Base-by-base conservation (phyloP, 1,284 basidiomycete genomes). In the Exobasidium rhododendri region DNA sequence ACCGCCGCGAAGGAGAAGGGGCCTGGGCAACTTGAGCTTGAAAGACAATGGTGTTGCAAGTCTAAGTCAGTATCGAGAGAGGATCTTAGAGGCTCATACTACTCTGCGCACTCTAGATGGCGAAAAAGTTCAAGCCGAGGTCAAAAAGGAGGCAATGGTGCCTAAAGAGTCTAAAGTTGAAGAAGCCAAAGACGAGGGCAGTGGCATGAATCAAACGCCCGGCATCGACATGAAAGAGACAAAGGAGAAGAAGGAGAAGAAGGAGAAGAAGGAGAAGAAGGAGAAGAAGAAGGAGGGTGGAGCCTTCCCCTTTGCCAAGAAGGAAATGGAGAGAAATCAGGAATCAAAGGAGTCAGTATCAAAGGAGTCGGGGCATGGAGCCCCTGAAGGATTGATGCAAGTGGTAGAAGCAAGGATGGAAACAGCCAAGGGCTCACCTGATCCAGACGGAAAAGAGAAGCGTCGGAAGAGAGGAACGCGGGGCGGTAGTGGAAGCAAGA, bases 11-110 rank as follows among this genome's bases (percentile, higher is more conserved):
- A 44, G 52, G 62, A 24, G 64, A 57, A 35, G 43, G 29, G 76
- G 76, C 0, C 50, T 78, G 20, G 64, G 62, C 29, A 71, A 73
- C 47, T 58, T 78, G 20, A 56, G 64, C 11, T 50, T 77, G 22
- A 69, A 68, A 32, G 73, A 69, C 7, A 78, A 78, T 40, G 56
- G 56, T 4, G 68, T 78, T 2, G 60, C 70, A 3, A 35, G 29
- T 17, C 10, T 43, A 7, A 61, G 62, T 1, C 67, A 57, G 1
- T 75, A 73, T 53, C 65, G 53, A 43, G 67, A 71, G 35, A 63
- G 54, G 59, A 64, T 74, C 20, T 14, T 51, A 2, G 59, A 31
- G 11, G 29, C 20, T 47, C 56, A 52, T n/a, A 44, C 30, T 26
- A 52, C 29, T n/a, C 29, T 31, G 5, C 26, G 17, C 13, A 14